These are phyloP conservation scores for Trichopus zeylanicus DNA, from an alignment of 116 monocot species.

Conservation along the genomic window DNA sequence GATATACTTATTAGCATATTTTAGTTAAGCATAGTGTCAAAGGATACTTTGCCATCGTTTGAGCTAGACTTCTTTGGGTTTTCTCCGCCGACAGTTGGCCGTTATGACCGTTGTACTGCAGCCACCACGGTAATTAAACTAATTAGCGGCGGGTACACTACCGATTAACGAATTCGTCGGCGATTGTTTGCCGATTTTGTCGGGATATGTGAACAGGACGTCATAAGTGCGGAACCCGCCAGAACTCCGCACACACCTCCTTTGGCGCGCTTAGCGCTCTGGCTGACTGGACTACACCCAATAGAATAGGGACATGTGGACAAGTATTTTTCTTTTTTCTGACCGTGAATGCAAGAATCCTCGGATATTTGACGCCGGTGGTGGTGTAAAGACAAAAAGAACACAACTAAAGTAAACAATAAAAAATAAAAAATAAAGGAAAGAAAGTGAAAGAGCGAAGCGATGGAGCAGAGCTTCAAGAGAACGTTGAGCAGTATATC, in stretches of 20 bases:
- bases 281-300: conserved; percentile 19
- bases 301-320: conserved; percentile 10
- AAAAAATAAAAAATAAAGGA: background rate
- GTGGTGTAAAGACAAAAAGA: conserved; percentile 22
- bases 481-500: conserved; percentile 23
- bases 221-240: conserved; percentile 2
- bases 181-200: background rate
- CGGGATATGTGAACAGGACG: conserved; percentile 9
- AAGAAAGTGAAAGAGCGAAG: conserved; percentile 8
- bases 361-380: conserved; percentile 27
- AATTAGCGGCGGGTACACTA: background rate
- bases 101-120: no score
- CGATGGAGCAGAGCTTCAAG: conserved; percentile 23
- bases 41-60: no score
- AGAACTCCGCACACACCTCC: background rate
- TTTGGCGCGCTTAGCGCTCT: conserved; percentile 2
- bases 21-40: no score
- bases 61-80: no score
- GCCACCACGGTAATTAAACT: background rate
- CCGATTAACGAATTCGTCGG: background rate
- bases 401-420: conserved; percentile 18
- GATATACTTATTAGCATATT: no score
- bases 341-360: conserved; percentile 20
- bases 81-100: no score
- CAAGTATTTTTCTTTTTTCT: no score